Evolutionary conservation across 371 early-diverging fungal genomes (phyloP).

Genomic region (Mucor plumbeus): DNA sequence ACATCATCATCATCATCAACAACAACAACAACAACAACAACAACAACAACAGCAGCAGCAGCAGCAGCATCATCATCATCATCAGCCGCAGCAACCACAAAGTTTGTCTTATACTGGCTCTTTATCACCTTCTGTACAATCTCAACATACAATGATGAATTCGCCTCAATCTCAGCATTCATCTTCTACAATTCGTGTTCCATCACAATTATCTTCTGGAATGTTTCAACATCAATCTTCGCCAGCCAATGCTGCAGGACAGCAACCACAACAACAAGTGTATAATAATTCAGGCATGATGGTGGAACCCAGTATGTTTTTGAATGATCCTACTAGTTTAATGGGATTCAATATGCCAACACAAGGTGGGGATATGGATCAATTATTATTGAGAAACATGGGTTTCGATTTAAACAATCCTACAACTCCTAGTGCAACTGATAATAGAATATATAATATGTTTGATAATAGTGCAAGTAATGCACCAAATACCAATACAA

Average conservation of each 20-base stretch:
- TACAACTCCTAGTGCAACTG: neutral
- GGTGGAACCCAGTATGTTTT: slow-evolving; percentile 33
- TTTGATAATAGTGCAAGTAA: slow-evolving; percentile 7
- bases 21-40: slow-evolving; percentile 29
- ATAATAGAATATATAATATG: slow-evolving; percentile 25
- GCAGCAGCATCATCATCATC: slow-evolving; percentile 15
- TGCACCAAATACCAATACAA: slow-evolving; percentile 3
- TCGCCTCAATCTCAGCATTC: slow-evolving; percentile 32
- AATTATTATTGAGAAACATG: slow-evolving; percentile 36
- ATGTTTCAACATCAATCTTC: slow-evolving; percentile 19
- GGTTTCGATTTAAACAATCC: slow-evolving; percentile 31
- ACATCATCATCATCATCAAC: slow-evolving; percentile 17
- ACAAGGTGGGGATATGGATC: slow-evolving; percentile 32
- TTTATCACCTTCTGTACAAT: slow-evolving; percentile 27
- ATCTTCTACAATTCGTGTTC: slow-evolving; percentile 22
- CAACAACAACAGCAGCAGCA: slow-evolving; percentile 29
- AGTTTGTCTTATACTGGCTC: slow-evolving; percentile 9
- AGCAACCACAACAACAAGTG: slow-evolving; percentile 5
- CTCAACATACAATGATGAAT: slow-evolving; percentile 31
- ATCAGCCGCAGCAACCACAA: slow-evolving; percentile 7
- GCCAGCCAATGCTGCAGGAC: slow-evolving; percentile 19
- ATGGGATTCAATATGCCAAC: slow-evolving; percentile 25
- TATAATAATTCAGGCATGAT: slow-evolving; percentile 28
- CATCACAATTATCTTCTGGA: slow-evolving; percentile 24
- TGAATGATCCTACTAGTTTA: slow-evolving; percentile 29